phyloP scores from a whole-genome alignment of 1,139 yeast species.

The Diutina catenulata region DNA sequence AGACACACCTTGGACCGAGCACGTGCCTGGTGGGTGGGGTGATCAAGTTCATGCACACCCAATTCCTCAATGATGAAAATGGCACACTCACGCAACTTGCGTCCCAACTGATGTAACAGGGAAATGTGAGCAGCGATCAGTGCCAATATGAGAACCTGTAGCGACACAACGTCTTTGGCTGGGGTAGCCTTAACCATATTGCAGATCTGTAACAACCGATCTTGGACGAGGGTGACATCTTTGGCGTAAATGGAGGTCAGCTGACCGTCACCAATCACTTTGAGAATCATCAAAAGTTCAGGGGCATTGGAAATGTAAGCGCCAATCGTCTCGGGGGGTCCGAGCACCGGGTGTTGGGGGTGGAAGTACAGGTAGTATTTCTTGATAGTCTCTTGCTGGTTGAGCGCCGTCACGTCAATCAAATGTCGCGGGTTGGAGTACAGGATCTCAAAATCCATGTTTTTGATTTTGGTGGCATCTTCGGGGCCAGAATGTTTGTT shows the following conservation, averaged over 20 bases:
- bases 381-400: slow-evolving; percentile 15
- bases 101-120: slow-evolving; percentile 32
- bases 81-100: slow-evolving; percentile 25
- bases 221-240: slow-evolving; percentile 19
- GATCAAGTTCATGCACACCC: slow-evolving; percentile 24
- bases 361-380: slow-evolving; percentile 29
- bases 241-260: slow-evolving; percentile 21
- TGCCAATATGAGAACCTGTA: slow-evolving; percentile 27
- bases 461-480: slow-evolving; percentile 4
- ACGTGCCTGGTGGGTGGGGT: slow-evolving; percentile 7
- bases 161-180: slow-evolving; percentile 23
- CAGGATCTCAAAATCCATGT: slow-evolving; percentile 6
- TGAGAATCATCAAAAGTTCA: slow-evolving; percentile 33
- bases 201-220: slow-evolving; percentile 21
- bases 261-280: slow-evolving; percentile 35
- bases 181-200: slow-evolving; percentile 16
- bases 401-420: slow-evolving; percentile 6
- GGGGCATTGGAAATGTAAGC: slow-evolving; percentile 19
- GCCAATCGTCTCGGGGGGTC: slow-evolving; percentile 20
- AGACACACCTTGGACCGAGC: too few relatives aligned
- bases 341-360: slow-evolving; percentile 32
- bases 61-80: slow-evolving; percentile 22
- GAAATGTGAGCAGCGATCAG: slow-evolving; percentile 35
- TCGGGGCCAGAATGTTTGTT: not conserved
- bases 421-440: slow-evolving; percentile 6